Conservation (phyloP, 148 eudicot species). For the Nyssa sinensis region DNA sequence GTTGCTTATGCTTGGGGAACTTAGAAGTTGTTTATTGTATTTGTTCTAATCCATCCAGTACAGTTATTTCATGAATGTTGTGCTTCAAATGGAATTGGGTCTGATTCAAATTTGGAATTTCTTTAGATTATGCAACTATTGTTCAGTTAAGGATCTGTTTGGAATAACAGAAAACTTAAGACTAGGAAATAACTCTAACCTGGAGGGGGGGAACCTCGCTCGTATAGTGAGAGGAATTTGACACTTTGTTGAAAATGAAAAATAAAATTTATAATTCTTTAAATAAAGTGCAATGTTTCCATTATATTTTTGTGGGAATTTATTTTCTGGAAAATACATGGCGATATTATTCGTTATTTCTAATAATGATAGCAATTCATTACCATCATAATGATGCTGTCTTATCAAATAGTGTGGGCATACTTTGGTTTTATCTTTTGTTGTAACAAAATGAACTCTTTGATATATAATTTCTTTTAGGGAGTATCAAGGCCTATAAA, state of each 20-base stretch:
- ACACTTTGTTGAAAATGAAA: background rate
- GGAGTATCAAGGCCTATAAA: constrained; percentile 79
- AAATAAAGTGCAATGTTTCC: background rate
- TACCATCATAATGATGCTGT: background rate
- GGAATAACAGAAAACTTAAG: background rate
- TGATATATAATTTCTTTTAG: constrained; percentile 31
- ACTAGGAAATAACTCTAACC: no score
- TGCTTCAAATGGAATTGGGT: no score
- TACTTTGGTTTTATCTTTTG: background rate
- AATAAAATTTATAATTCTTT: background rate
- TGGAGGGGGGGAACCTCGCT: no score
- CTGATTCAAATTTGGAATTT: background rate
- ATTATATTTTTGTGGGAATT: background rate
- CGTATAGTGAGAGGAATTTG: no score
- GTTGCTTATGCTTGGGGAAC: no score
- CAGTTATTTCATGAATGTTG: no score
- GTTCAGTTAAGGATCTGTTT: background rate
- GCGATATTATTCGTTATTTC: background rate
- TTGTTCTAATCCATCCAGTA: no score
- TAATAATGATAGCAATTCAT: no score
- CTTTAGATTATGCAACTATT: background rate
- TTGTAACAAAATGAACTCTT: background rate
- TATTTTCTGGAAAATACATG: background rate
- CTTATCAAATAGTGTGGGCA: background rate
- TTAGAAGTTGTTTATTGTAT: no score